Percentiles rank a stretch among this genome's conserved stretches.
phyloP scores from a whole-genome alignment of 257 asterid species.

The Leonotis leonurus region DNA sequence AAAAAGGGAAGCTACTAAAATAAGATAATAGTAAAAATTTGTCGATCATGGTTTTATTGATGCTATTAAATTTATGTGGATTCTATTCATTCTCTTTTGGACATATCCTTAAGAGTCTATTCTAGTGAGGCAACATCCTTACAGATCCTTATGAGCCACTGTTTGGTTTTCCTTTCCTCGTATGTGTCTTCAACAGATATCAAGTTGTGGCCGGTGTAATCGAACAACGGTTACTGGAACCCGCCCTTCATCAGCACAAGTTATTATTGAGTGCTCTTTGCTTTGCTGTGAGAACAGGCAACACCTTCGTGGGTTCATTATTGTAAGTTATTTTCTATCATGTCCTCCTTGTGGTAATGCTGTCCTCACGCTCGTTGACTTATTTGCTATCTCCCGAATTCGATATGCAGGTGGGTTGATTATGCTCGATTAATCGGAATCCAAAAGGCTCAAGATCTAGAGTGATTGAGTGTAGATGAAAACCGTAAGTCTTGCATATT shows the following conservation, averaged over 20 bases:
- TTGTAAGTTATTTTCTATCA: conserved; percentile 40
- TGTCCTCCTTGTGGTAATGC: neutral
- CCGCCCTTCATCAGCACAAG: conserved; percentile 75
- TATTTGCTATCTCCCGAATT: conserved; percentile 20
- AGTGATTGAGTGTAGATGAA: conserved; percentile 13
- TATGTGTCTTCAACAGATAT: conserved; percentile 44
- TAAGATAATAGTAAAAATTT: too few relatives aligned
- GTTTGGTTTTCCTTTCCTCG: neutral
- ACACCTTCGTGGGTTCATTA: conserved; percentile 80
- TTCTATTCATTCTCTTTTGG: neutral
- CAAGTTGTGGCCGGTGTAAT: conserved; percentile 86
- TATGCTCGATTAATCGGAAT: conserved; percentile 83
- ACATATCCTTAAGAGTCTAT: neutral
- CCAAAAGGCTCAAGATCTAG: conserved; percentile 52
- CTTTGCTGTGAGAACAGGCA: conserved; percentile 94
- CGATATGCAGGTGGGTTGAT: conserved; percentile 89
- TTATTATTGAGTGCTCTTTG: conserved; percentile 65
- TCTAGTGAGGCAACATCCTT: neutral
- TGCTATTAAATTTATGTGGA: too few relatives aligned
- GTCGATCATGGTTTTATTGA: too few relatives aligned
- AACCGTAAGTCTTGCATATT: conserved; percentile 14
- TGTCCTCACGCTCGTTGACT: neutral
- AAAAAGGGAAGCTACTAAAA: too few relatives aligned
- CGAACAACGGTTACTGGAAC: conserved; percentile 78
- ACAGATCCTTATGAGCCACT: neutral